Evolutionary conservation across 495 filamentous ascomycete species (phyloP).

Genomic region (Aspergillus steynii): DNA sequence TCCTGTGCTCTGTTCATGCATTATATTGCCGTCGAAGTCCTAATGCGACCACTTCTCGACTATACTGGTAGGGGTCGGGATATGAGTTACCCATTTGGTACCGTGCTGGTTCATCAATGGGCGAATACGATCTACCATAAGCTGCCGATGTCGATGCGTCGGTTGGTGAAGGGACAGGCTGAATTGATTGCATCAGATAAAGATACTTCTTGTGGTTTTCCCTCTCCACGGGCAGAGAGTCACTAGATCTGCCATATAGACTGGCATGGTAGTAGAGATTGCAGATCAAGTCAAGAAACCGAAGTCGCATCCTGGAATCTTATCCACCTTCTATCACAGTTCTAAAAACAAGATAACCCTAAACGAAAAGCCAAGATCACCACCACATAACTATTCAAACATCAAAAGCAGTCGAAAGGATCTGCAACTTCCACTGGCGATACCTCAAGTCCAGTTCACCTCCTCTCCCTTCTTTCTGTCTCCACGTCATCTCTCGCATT

Average conservation of each 20-base stretch:
- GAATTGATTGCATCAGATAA: conserved; percentile 1
- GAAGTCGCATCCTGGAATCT: too few relatives aligned
- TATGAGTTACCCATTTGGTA: background rate
- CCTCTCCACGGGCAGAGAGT: background rate
- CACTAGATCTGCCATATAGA: too few relatives aligned
- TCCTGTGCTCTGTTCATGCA: conserved; percentile 55
- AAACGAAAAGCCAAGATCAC: too few relatives aligned
- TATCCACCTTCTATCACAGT: too few relatives aligned
- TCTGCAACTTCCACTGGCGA: background rate
- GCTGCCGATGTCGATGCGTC: conserved; percentile 14
- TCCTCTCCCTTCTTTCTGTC: background rate
- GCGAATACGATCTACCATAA: conserved; percentile 16
- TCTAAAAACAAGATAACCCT: background rate
- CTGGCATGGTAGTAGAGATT: too few relatives aligned
- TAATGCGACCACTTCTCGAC: conserved; percentile 46
- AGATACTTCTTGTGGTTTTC: background rate
- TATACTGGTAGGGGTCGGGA: background rate
- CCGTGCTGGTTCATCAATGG: conserved; percentile 20
- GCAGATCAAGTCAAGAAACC: too few relatives aligned
- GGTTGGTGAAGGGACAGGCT: conserved; percentile 6
- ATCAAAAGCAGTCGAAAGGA: background rate
- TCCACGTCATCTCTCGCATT: background rate
- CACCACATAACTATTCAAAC: background rate
- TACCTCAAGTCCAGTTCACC: background rate
- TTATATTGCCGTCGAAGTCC: conserved; percentile 58